Base-by-base conservation (phyloP, 768 basidiomycete species). In the Russula virescens region DNA sequence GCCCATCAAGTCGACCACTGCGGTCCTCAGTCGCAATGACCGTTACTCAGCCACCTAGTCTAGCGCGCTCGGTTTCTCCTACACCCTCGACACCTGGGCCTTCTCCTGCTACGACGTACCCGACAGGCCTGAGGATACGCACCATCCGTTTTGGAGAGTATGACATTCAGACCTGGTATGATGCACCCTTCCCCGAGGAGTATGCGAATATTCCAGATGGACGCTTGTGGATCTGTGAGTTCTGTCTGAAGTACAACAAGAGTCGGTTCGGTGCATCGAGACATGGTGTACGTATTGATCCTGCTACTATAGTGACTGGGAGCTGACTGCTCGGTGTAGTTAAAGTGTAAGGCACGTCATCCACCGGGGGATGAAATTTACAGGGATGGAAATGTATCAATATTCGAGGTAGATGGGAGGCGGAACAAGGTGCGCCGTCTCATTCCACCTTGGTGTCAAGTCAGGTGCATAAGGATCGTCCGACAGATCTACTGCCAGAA, bases 321-420 rank as follows among this genome's bases (percentile, higher is more conserved):
- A 9, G 23, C 43, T 49, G 52, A 47, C 35, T 34, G 55, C 62
- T 56, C 63, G 25, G 54, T 54, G 51, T 69, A 97, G 94, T 81
- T 91, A 74, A 98, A 98, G 77, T 99, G 97, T 78, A 95, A 94
- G 73, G 81, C 85, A 53, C 81, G 93, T 62, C 91, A 96, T 80
- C 97, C 97, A 8, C 97, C 96, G 18, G 97, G 97, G 10, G 96
- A 98, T 72, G 97, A 98, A 74, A 98, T 99, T 45, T 98, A 99
- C 73, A 81, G 95, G 45, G 96, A 98, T 73, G 88, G 87, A 25
- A 72, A 71, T 34, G 78, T 98, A 47, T 95, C 94, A 6, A 88
- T 99, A 63, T 99, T 96, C 70, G 97, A 99, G 73, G 95, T 99
- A 31, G 97, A 98, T 73, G 97, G 97, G 49, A 84, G 97, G 69